These are phyloP conservation scores for Hymenoscyphus salicellus DNA, from an alignment of 2,329 filamentous ascomycete genomes.

Conservation along the genomic window DNA sequence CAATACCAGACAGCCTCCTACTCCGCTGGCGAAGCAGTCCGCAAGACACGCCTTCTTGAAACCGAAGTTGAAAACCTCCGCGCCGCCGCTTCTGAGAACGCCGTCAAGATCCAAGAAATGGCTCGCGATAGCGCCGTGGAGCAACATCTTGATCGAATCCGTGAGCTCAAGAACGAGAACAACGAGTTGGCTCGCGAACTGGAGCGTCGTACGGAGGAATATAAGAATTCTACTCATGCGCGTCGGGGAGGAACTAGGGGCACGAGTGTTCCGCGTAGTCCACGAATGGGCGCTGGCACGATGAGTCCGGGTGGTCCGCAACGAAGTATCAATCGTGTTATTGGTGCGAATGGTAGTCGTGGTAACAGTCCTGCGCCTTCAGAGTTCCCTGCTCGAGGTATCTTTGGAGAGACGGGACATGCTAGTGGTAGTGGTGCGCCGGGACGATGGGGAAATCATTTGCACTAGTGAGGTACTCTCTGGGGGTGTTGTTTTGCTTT, in stretches of 20 bases:
- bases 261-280: constrained; percentile 32
- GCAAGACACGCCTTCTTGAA: constrained; percentile 23
- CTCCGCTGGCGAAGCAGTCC: constrained; percentile 19
- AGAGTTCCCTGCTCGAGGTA: neutral
- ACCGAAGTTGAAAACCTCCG: constrained; percentile 19
- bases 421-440: neutral
- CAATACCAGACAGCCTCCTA: constrained; percentile 34
- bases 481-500: too few relatives aligned
- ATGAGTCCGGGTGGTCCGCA: constrained; percentile 27
- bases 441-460: constrained; percentile 21
- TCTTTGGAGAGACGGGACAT: constrained; percentile 20
- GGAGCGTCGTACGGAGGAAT: constrained; percentile 40
- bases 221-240: constrained; percentile 43
- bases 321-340: neutral
- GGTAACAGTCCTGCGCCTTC: neutral
- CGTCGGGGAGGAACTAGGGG: constrained; percentile 34
- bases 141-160: constrained; percentile 34
- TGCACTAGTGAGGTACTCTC: constrained; percentile 10
- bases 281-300: constrained; percentile 29
- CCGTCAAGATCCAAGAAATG: constrained; percentile 32
- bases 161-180: constrained; percentile 30
- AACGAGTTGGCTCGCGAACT: constrained; percentile 38
- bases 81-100: constrained; percentile 28
- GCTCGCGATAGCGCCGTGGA: constrained; percentile 22
- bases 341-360: neutral